Conservation (phyloP, 495 filamentous ascomycete species). For the Talaromyces ruber region DNA sequence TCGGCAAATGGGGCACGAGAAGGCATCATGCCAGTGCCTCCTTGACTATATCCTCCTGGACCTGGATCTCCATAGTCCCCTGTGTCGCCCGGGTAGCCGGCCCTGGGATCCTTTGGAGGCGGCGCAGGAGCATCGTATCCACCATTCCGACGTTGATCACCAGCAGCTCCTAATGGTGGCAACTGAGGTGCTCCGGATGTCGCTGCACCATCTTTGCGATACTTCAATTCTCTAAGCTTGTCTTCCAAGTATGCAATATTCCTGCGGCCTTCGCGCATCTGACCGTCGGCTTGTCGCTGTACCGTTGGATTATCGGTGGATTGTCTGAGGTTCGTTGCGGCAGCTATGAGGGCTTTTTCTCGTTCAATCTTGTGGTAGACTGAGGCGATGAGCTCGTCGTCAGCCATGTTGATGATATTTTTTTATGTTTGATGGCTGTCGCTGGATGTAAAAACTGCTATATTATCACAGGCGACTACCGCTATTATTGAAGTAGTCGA, state of each 20-base stretch:
- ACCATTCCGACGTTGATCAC: slow-evolving; percentile 23
- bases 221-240: slow-evolving; percentile 77
- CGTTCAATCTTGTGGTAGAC: slow-evolving; percentile 97
- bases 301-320: slow-evolving; percentile 88
- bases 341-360: slow-evolving; percentile 91
- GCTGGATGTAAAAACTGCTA: background rate
- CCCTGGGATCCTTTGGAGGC: slow-evolving; percentile 57
- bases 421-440: background rate
- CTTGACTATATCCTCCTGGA: slow-evolving; percentile 48
- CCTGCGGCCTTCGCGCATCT: slow-evolving; percentile 86
- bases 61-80: slow-evolving; percentile 45
- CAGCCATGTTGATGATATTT: slow-evolving; percentile 30
- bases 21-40: slow-evolving; percentile 65
- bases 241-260: slow-evolving; percentile 94
- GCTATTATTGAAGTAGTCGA: background rate
- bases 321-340: slow-evolving; percentile 88
- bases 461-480: background rate
- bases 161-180: slow-evolving; percentile 24
- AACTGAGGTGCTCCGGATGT: slow-evolving; percentile 30
- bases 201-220: slow-evolving; percentile 59
- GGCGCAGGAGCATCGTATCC: slow-evolving; percentile 35
- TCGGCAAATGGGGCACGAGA: slow-evolving; percentile 73
- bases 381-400: slow-evolving; percentile 74
- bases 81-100: slow-evolving; percentile 37
- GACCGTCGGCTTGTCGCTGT: slow-evolving; percentile 76